A percentile compares a stretch with the other conserved stretches of the same genome.
These are phyloP conservation scores for Heterotrichella gracilis DNA, from an alignment of 352 stramenopile genomes.

Conservation along the genomic window DNA sequence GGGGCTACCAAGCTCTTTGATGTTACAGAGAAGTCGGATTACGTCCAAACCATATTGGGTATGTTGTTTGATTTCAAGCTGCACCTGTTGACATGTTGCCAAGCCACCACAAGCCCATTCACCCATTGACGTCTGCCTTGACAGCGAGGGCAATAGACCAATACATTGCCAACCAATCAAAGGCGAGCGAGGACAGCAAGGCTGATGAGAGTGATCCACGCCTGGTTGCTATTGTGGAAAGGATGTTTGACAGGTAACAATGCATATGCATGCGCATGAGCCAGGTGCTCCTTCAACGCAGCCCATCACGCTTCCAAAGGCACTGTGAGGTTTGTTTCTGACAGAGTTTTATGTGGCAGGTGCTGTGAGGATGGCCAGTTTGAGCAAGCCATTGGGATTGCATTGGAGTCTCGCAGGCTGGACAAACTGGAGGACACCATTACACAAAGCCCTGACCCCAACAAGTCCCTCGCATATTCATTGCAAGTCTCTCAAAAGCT, in stretches of 20 bases:
- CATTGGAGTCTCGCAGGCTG: slow-evolving; percentile 59
- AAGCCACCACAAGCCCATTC: too few relatives aligned
- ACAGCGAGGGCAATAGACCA: slow-evolving; percentile 90
- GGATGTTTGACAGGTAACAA: slow-evolving; percentile 87
- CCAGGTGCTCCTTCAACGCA: too few relatives aligned
- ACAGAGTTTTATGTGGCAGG: too few relatives aligned
- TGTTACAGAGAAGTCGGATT: slow-evolving; percentile 52
- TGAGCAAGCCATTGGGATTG: slow-evolving; percentile 77
- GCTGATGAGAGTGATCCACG: slow-evolving; percentile 27
- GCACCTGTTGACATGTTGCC: too few relatives aligned
- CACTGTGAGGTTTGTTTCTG: too few relatives aligned
- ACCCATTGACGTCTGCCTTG: too few relatives aligned
- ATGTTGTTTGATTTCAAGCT: too few relatives aligned
- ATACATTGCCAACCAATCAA: slow-evolving; percentile 53
- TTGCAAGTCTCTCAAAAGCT: slow-evolving; percentile 60
- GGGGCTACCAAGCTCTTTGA: slow-evolving; percentile 38
- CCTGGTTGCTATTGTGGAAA: slow-evolving; percentile 65
- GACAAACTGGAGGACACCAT: slow-evolving; percentile 59
- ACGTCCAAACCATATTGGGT: slow-evolving; percentile 76
- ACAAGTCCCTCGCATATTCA: slow-evolving; percentile 32
- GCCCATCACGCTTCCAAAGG: too few relatives aligned
- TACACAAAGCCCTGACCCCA: slow-evolving; percentile 30
- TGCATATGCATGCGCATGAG: too few relatives aligned
- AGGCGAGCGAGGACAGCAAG: slow-evolving; percentile 25
- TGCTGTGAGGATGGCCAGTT: slow-evolving; percentile 61